Percentiles rank a stretch among this genome's conserved stretches.
These are phyloP conservation scores for Actinidia polygama DNA, from an alignment of 179 eudicot genomes.

Conservation along the genomic window DNA sequence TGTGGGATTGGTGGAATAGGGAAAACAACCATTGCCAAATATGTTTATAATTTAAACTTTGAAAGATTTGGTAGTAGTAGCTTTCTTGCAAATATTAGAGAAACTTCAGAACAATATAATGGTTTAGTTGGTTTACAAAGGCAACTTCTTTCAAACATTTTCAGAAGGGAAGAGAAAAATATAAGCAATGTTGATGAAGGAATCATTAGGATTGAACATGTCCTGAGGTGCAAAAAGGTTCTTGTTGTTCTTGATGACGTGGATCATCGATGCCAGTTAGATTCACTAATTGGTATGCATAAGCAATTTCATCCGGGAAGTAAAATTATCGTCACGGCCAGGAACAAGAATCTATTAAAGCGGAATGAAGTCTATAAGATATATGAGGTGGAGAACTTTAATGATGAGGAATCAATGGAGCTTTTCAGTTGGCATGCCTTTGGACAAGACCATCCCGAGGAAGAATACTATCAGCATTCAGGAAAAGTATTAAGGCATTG, in stretches of 20 bases:
- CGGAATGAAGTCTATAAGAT: neutral
- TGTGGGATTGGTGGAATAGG: neutral
- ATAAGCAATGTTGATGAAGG: neutral
- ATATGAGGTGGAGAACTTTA: neutral
- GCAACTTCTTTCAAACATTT: constrained; percentile 3
- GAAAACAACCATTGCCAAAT: neutral
- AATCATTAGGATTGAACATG: neutral
- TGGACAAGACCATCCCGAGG: neutral
- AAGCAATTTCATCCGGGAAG: neutral
- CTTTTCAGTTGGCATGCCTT: constrained; percentile 11
- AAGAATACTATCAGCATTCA: neutral
- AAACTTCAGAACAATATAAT: neutral
- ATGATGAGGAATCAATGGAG: neutral
- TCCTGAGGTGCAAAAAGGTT: neutral
- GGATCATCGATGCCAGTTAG: neutral
- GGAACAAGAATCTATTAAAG: neutral
- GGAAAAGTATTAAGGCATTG: neutral
- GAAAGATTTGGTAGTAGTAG: neutral
- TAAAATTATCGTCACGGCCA: constrained; percentile 1
- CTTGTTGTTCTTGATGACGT: neutral
- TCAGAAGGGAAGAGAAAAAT: neutral
- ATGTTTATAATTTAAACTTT: neutral
- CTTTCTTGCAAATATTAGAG: constrained; percentile 5
- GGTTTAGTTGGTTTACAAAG: neutral
- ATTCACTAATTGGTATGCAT: neutral